Conservation (phyloP, 371 early-diverging fungal species). For the Conidiobolus incongruus region DNA sequence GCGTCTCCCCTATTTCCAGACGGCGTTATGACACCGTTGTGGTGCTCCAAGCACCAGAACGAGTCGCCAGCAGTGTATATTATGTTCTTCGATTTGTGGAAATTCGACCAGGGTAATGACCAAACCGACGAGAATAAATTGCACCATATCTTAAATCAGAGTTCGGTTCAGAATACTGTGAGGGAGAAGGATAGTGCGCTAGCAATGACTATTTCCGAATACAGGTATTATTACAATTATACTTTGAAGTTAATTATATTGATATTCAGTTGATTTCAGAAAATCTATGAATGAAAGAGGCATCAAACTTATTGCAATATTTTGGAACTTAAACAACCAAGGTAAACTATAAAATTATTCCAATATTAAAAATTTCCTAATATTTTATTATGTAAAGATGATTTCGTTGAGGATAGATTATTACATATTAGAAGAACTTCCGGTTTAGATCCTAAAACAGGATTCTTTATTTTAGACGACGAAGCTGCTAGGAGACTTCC, state of each 20-base stretch:
- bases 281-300: constrained; percentile 36
- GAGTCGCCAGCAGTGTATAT: constrained; percentile 36
- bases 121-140: constrained; percentile 1
- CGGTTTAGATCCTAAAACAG: constrained; percentile 29
- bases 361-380: background rate
- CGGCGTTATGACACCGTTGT: constrained; percentile 47
- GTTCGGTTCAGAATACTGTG: constrained; percentile 20
- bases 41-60: constrained; percentile 40
- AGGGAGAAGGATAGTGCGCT: constrained; percentile 33
- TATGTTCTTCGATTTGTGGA: constrained; percentile 40
- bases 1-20: constrained; percentile 59
- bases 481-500: constrained; percentile 20
- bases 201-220: constrained; percentile 36
- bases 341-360: constrained; percentile 14
- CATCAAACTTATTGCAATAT: constrained; percentile 44
- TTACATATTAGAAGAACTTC: constrained; percentile 30
- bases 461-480: constrained; percentile 35
- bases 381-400: constrained; percentile 24
- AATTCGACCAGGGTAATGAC: constrained; percentile 11
- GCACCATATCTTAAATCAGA: constrained; percentile 25
- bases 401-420: constrained; percentile 39
- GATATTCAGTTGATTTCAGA: too few relatives aligned
- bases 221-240: constrained; percentile 21
- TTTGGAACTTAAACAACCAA: constrained; percentile 27
- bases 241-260: background rate